Conservation (phyloP, 1,284 basidiomycete species). For the Meira miltonrushii region DNA sequence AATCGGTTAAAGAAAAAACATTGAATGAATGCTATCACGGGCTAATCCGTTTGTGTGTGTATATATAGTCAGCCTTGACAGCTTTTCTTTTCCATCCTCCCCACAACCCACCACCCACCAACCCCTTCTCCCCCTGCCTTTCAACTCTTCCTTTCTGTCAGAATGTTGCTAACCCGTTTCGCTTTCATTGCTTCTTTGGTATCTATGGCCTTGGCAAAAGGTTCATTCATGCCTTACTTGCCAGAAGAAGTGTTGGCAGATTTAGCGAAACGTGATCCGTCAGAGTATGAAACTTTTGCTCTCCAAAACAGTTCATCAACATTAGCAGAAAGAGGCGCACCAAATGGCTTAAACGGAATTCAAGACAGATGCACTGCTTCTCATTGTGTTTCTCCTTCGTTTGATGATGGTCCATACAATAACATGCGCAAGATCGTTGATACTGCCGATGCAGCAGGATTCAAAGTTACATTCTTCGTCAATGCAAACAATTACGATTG, state of each 20-base stretch:
- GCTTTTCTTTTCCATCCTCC: too few species aligned
- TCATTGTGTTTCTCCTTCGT: constrained; percentile 31
- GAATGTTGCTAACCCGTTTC: too few species aligned
- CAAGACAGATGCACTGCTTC: constrained; percentile 17
- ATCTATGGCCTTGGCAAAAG: neutral
- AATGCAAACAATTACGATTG: constrained; percentile 39
- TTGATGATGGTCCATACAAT: constrained; percentile 42
- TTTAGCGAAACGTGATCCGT: constrained; percentile 7
- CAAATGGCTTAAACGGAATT: constrained; percentile 17
- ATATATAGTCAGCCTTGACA: too few species aligned
- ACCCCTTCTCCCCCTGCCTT: too few species aligned
- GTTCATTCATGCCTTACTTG: constrained; percentile 7
- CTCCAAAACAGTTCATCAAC: neutral
- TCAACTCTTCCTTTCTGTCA: too few species aligned
- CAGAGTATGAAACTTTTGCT: constrained; percentile 3
- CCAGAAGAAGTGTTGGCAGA: constrained; percentile 9
- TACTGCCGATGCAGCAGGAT: constrained; percentile 17
- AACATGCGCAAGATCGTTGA: constrained; percentile 23
- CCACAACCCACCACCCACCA: too few species aligned
- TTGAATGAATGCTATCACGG: too few species aligned
- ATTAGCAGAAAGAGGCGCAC: constrained; percentile 17
- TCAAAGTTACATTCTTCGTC: constrained; percentile 40
- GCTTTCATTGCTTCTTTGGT: too few species aligned
- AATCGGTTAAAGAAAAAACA: too few species aligned
- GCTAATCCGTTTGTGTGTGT: too few species aligned